A percentile compares a stretch with the other conserved stretches of the same genome.
Evolutionary conservation across 495 filamentous ascomycete species (phyloP).

Genomic region (Xylona heveae): DNA sequence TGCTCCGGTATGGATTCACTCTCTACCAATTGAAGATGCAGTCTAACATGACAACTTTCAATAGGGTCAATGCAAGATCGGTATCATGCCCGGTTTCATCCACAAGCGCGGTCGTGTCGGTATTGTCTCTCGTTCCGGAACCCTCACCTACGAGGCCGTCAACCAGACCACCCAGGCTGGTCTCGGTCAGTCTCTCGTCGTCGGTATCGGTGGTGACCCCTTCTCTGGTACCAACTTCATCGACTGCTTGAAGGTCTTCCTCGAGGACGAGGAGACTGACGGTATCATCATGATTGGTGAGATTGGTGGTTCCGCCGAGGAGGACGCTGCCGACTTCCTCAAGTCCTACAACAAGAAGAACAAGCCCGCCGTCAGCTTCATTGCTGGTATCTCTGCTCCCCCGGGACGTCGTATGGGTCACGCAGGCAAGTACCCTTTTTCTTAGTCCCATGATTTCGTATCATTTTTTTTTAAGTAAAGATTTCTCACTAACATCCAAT

Average conservation of each 20-base stretch:
- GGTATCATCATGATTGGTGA: constrained; percentile 99
- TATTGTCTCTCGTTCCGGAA: constrained; percentile 95
- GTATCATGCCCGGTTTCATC: constrained; percentile 99
- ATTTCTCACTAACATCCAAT: constrained; percentile 5
- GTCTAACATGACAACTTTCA: constrained; percentile 6
- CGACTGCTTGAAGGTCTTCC: constrained; percentile 93
- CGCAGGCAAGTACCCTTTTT: constrained; percentile 33
- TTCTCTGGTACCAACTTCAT: constrained; percentile 99
- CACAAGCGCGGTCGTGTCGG: constrained; percentile 98
- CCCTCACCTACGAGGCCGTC: constrained; percentile 97
- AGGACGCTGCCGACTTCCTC: constrained; percentile 93
- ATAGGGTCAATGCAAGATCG: constrained; percentile 97
- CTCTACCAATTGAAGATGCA: background rate
- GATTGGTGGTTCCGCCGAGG: constrained; percentile 92
- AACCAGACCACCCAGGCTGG: constrained; percentile 97
- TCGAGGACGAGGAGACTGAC: constrained; percentile 88
- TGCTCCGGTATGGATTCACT: constrained; percentile 37
- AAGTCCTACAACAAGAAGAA: constrained; percentile 73
- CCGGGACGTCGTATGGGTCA: constrained; percentile 96
- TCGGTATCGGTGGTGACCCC: constrained; percentile 95
- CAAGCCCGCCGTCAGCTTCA: constrained; percentile 96
- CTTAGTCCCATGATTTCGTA: background rate
- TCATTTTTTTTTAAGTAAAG: background rate
- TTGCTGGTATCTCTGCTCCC: constrained; percentile 92
- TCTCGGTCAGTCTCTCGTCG: constrained; percentile 90